Evolutionary conservation across 2,329 filamentous ascomycete genomes (phyloP).

Genomic region (Fusarium succisae): DNA sequence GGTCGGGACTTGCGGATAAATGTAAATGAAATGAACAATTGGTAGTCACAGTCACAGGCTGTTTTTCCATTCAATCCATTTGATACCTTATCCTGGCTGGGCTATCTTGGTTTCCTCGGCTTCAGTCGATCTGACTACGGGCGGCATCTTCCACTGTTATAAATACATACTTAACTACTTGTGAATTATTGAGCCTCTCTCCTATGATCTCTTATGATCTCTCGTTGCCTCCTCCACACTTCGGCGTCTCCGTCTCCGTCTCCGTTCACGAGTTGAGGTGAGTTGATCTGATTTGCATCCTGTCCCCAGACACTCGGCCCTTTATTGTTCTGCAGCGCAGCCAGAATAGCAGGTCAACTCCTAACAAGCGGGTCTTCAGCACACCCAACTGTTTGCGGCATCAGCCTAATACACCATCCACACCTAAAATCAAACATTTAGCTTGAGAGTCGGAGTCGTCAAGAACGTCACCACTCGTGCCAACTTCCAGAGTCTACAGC

Average conservation of each 20-base stretch:
- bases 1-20: neutral
- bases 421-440: neutral
- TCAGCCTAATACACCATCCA: constrained; percentile 27
- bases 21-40: neutral
- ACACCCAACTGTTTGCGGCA: constrained; percentile 8
- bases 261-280: neutral
- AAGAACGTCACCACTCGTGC: constrained; percentile 27
- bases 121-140: neutral
- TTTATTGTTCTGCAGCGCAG: constrained; percentile 6
- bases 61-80: constrained; percentile 14
- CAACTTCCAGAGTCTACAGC: constrained; percentile 3
- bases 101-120: constrained; percentile 3
- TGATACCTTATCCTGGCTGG: neutral
- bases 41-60: neutral
- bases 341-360: neutral
- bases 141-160: constrained; percentile 24
- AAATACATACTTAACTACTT: neutral
- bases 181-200: neutral
- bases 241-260: constrained; percentile 30
- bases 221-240: constrained; percentile 12
- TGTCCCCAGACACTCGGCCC: constrained; percentile 21
- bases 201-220: neutral
- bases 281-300: neutral
- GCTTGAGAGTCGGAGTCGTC: constrained; percentile 6
- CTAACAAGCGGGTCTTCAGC: neutral